Conservation (phyloP, 2,329 filamentous ascomycete species). For the Arthrobotrys entomopaga region DNA sequence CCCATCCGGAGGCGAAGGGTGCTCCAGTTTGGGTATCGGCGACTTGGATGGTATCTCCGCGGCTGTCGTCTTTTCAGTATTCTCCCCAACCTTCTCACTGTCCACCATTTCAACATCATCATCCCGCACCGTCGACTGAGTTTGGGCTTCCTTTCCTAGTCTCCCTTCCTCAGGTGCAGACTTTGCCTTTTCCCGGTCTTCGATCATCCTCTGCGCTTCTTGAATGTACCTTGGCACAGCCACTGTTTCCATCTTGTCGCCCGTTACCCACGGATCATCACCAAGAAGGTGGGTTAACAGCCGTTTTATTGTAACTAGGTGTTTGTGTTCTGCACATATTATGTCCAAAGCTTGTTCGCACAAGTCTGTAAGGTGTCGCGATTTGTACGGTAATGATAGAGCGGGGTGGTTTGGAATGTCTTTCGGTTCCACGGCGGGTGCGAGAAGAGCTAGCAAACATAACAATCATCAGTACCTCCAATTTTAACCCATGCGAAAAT, state of each 20-base stretch:
- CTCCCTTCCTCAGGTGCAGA: slow-evolving; percentile 14
- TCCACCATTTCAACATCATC: slow-evolving; percentile 51
- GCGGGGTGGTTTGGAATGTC: slow-evolving; percentile 79
- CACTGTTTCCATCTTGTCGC: slow-evolving; percentile 63
- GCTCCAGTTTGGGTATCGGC: slow-evolving; percentile 49
- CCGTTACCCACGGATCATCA: slow-evolving; percentile 71
- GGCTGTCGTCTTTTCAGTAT: slow-evolving; percentile 12
- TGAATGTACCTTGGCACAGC: slow-evolving; percentile 60
- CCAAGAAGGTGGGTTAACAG: slow-evolving; percentile 78
- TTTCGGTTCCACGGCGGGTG: slow-evolving; percentile 77
- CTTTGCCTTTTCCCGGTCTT: slow-evolving; percentile 35
- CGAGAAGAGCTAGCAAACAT: slow-evolving; percentile 71
- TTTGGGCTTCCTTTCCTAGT: slow-evolving; percentile 27
- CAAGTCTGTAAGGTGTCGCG: slow-evolving; percentile 76
- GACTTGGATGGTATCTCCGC: slow-evolving; percentile 41
- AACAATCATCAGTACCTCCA: slow-evolving; percentile 10
- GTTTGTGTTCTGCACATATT: slow-evolving; percentile 78
- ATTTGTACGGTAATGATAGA: slow-evolving; percentile 78
- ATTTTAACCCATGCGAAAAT: slow-evolving; percentile 1
- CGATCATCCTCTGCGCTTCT: slow-evolving; percentile 49
- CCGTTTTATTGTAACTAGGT: slow-evolving; percentile 78
- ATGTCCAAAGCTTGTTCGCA: slow-evolving; percentile 75
- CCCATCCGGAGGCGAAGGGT: slow-evolving; percentile 43
- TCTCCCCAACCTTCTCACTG: slow-evolving; percentile 9
- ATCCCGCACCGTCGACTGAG: slow-evolving; percentile 46